Evolutionary conservation across 352 stramenopile genomes (phyloP).

Genomic region (Globisporangium spinosum): DNA sequence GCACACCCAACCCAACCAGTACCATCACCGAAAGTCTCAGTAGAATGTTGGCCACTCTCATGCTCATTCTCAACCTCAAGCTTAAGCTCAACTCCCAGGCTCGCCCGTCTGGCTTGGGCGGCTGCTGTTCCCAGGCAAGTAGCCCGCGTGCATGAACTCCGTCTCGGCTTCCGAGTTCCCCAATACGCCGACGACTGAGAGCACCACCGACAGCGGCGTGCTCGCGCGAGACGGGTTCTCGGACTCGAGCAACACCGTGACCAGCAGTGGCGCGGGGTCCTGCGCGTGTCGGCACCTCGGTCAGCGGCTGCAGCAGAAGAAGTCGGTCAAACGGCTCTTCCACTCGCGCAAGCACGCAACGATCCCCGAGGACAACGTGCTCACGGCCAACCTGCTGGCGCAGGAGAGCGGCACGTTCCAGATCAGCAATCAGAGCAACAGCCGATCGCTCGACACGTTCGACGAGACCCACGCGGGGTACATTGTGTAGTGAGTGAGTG

Average conservation of each 20-base stretch:
- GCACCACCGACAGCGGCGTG: conserved; percentile 6
- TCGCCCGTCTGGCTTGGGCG: not conserved
- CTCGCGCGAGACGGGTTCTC: no score
- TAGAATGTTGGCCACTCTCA: not conserved
- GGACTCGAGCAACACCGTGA: no score
- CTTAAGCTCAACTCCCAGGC: not conserved
- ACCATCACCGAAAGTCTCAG: not conserved
- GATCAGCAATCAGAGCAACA: not conserved
- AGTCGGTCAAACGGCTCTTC: conserved; percentile 6
- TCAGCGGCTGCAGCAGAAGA: not conserved
- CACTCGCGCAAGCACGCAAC: not conserved
- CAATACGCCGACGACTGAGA: not conserved
- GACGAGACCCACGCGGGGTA: not conserved
- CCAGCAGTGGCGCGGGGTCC: not conserved
- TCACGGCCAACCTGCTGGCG: conserved; percentile 4
- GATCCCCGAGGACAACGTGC: conserved; percentile 8
- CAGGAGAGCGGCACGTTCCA: not conserved
- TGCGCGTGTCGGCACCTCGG: conserved; percentile 1
- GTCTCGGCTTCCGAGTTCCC: not conserved
- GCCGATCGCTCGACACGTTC: not conserved
- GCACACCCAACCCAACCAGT: not conserved
- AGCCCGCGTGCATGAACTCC: not conserved
- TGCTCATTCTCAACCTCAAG: no score
- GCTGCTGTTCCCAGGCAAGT: not conserved
- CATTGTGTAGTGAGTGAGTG: not conserved